These are phyloP conservation scores for Rosa multiflora DNA, from an alignment of 306 rosid genomes.

Conservation along the genomic window DNA sequence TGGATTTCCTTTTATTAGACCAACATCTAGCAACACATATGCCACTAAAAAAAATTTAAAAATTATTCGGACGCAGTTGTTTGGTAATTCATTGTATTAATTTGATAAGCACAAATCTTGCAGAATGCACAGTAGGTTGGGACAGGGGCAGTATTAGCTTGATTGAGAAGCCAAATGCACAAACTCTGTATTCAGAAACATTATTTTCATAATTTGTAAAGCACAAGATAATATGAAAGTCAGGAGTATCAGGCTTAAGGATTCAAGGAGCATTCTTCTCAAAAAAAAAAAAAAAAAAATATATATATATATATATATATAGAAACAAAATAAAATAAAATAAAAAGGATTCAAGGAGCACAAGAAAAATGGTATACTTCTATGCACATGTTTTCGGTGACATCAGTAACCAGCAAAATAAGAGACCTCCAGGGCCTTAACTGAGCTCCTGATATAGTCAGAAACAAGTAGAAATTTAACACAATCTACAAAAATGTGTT, in stretches of 20 bases:
- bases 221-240: background rate
- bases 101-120: background rate
- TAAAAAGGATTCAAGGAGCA: too few relatives aligned
- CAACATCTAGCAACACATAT: background rate
- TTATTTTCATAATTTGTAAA: background rate
- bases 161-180: background rate
- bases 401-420: background rate
- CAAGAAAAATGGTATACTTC: too few relatives aligned
- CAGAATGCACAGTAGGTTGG: background rate
- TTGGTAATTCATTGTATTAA: too few relatives aligned
- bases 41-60: background rate
- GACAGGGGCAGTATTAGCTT: background rate
- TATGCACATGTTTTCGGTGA: background rate
- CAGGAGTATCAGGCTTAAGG: background rate
- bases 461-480: background rate
- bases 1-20: background rate
- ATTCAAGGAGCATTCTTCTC: background rate
- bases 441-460: background rate
- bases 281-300: too few relatives aligned
- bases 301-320: too few relatives aligned
- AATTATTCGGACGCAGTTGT: background rate
- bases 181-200: background rate
- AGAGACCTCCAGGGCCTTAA: conserved; percentile 1
- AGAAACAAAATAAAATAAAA: too few relatives aligned
- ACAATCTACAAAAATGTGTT: too few relatives aligned